Percentiles rank a stretch among this genome's conserved stretches.
These are phyloP conservation scores for Ceratobasidium sp. DNA, from an alignment of 1,284 basidiomycete species.

Conservation along the genomic window DNA sequence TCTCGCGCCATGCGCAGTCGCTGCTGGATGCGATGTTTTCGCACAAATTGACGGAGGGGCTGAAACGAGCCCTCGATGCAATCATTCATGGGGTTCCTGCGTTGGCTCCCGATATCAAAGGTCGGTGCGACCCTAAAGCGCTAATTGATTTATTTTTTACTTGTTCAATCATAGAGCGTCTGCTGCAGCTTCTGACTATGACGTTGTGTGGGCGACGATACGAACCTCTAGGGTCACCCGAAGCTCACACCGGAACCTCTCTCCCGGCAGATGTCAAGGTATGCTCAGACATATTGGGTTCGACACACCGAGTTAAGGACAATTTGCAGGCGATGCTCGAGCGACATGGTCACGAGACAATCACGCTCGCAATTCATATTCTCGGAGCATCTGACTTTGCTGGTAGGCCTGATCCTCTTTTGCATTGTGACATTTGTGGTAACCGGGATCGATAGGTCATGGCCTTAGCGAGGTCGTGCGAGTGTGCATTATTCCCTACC, in stretches of 20 bases:
- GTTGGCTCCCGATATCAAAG: slow-evolving; percentile 34
- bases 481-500: slow-evolving; percentile 36
- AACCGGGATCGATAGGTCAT: slow-evolving; percentile 3
- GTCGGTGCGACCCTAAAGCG: not conserved
- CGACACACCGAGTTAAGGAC: not conserved
- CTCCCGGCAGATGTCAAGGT: slow-evolving; percentile 25
- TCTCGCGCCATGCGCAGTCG: slow-evolving; percentile 21
- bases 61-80: slow-evolving; percentile 30
- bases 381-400: slow-evolving; percentile 36
- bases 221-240: slow-evolving; percentile 33
- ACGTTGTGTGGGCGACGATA: slow-evolving; percentile 26
- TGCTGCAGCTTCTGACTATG: slow-evolving; percentile 36
- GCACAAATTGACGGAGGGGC: slow-evolving; percentile 32
- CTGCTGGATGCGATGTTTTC: slow-evolving; percentile 37
- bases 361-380: slow-evolving; percentile 20
- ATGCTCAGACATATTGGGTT: not conserved
- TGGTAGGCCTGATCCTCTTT: not conserved
- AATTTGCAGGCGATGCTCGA: slow-evolving; percentile 2
- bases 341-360: slow-evolving; percentile 26
- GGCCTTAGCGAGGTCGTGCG: slow-evolving; percentile 35
- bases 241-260: slow-evolving; percentile 34
- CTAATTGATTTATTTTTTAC: too few species aligned
- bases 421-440: not conserved
- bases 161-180: not conserved
- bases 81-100: slow-evolving; percentile 22